phyloP scores from a whole-genome alignment of 2,329 filamentous ascomycete genomes.

The Fusarium subtropicale region DNA sequence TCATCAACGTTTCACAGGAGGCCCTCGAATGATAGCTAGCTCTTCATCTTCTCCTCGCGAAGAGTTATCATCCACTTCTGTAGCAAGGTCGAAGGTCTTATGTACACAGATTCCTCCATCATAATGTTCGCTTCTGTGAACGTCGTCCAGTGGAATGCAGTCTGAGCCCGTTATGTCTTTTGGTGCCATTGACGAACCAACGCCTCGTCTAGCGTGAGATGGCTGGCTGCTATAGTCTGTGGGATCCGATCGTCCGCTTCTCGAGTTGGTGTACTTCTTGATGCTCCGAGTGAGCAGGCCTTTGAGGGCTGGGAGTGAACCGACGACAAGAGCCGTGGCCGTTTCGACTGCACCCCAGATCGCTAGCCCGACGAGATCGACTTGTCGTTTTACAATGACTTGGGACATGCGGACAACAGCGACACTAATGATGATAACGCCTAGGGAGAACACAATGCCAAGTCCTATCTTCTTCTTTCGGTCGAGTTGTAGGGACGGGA shows the following conservation, averaged over 20 bases:
- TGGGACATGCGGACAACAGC: conserved; percentile 27
- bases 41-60: conserved; percentile 21
- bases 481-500: conserved; percentile 26
- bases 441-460: conserved; percentile 19
- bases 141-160: conserved; percentile 16
- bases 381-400: conserved; percentile 21
- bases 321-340: conserved; percentile 26
- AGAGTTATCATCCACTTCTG: background rate
- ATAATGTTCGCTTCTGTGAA: conserved; percentile 3
- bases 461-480: conserved; percentile 28
- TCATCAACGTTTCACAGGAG: background rate
- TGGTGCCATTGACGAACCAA: conserved; percentile 15
- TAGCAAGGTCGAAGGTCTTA: conserved; percentile 15
- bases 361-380: conserved; percentile 21
- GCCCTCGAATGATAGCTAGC: background rate
- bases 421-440: conserved; percentile 23
- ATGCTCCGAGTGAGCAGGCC: conserved; percentile 17
- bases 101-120: conserved; percentile 25
- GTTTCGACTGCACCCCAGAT: conserved; percentile 32
- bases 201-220: conserved; percentile 4
- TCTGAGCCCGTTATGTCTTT: conserved; percentile 1
- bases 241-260: conserved; percentile 12
- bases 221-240: conserved; percentile 4
- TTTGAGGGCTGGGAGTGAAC: conserved; percentile 20
- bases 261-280: conserved; percentile 17